Evolutionary conservation across 2,329 filamentous ascomycete species (phyloP).

Genomic region (Fusarium armeniacum): DNA sequence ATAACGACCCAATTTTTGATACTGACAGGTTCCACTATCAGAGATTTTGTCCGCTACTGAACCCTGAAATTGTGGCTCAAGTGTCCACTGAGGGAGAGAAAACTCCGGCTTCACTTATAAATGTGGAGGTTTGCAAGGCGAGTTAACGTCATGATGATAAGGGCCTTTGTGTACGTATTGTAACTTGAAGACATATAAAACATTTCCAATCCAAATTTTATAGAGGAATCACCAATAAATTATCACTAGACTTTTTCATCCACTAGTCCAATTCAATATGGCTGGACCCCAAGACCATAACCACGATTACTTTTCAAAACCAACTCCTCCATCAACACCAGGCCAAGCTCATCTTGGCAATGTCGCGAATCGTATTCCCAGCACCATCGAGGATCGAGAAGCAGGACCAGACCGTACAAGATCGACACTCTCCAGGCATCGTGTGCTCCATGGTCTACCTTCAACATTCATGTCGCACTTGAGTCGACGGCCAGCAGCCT

Average conservation of each 20-base stretch:
- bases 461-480: constrained; percentile 19
- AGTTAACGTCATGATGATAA: constrained; percentile 26
- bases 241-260: no score
- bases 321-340: constrained; percentile 18
- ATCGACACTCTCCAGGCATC: constrained; percentile 10
- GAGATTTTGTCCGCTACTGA: constrained; percentile 2
- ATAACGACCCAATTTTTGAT: constrained; percentile 10
- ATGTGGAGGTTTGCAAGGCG: constrained; percentile 13
- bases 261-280: neutral
- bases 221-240: neutral
- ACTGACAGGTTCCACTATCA: constrained; percentile 15
- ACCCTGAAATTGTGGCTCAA: neutral
- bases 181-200: constrained; percentile 7
- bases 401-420: neutral
- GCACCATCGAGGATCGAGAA: constrained; percentile 25
- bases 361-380: constrained; percentile 28
- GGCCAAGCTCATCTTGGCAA: constrained; percentile 28
- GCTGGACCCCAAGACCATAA: constrained; percentile 8
- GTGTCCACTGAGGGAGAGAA: constrained; percentile 25
- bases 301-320: constrained; percentile 31
- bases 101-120: constrained; percentile 24
- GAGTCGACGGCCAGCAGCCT: constrained; percentile 7
- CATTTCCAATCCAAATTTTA: neutral
- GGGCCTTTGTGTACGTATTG: neutral
- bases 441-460: constrained; percentile 2